phyloP scores from a whole-genome alignment of 2,329 filamentous ascomycete genomes.

The Thielaviopsis ethacetica region DNA sequence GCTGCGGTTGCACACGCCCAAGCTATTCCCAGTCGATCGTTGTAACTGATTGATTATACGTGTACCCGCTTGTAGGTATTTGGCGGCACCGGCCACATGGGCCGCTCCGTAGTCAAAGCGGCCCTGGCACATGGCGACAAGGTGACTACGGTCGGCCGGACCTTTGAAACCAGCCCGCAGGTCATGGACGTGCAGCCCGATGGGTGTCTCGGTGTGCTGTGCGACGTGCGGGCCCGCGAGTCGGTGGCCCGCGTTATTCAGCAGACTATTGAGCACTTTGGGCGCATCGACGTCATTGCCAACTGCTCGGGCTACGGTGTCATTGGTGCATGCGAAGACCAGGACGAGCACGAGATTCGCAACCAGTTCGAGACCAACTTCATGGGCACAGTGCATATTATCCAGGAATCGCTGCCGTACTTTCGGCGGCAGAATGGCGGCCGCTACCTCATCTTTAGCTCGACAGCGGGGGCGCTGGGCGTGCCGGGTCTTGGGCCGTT shows the following conservation, averaged over 20 bases:
- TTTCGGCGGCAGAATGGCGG: slow-evolving; percentile 63
- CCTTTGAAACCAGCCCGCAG: slow-evolving; percentile 56
- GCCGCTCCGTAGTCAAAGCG: slow-evolving; percentile 70
- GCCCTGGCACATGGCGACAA: slow-evolving; percentile 67
- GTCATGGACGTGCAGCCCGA: slow-evolving; percentile 56
- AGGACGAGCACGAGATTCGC: slow-evolving; percentile 84
- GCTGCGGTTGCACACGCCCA: neutral
- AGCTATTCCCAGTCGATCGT: neutral
- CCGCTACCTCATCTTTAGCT: slow-evolving; percentile 87
- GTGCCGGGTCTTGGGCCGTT: slow-evolving; percentile 87
- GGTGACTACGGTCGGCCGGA: slow-evolving; percentile 73
- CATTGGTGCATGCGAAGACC: slow-evolving; percentile 89
- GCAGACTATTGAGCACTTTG: slow-evolving; percentile 56
- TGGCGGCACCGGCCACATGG: slow-evolving; percentile 94
- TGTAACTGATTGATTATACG: neutral
- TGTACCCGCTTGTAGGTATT: slow-evolving; percentile 46
- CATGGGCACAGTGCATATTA: slow-evolving; percentile 85
- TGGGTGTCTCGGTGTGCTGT: slow-evolving; percentile 66
- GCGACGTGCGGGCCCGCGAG: slow-evolving; percentile 70
- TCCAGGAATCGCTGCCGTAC: slow-evolving; percentile 75
- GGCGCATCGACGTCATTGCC: slow-evolving; percentile 71
- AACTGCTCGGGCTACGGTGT: slow-evolving; percentile 94
- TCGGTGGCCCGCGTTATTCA: slow-evolving; percentile 61
- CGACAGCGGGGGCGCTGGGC: slow-evolving; percentile 78
- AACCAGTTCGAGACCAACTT: slow-evolving; percentile 98